Conservation (phyloP, 2,329 filamentous ascomycete species). For the Raffaelea ambrosiae region DNA sequence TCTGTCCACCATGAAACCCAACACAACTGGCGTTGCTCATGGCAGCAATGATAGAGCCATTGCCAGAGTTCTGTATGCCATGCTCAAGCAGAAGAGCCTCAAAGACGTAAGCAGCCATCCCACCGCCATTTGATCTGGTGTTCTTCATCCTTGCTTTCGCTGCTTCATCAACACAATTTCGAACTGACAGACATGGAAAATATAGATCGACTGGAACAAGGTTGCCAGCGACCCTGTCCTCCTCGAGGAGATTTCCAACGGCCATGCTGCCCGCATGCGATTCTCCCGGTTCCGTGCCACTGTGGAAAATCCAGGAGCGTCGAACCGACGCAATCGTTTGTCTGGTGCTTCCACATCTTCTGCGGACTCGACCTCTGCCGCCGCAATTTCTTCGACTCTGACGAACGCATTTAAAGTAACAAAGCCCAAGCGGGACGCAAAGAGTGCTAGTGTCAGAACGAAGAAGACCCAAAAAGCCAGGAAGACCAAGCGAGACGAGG, state of each 20-base stretch:
- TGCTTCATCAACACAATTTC: too few species aligned
- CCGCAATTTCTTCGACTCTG: too few species aligned
- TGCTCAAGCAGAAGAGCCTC: conserved; percentile 50
- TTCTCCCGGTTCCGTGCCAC: conserved; percentile 43
- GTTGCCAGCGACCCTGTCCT: conserved; percentile 48
- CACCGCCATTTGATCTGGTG: neutral
- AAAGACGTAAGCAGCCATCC: conserved; percentile 43
- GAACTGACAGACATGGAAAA: neutral
- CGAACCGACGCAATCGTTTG: neutral
- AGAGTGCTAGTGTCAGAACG: conserved; percentile 5
- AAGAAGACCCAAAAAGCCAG: neutral
- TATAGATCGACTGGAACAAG: conserved; percentile 50
- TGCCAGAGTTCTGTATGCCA: conserved; percentile 51
- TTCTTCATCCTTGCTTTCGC: too few species aligned
- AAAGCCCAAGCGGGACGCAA: conserved; percentile 35
- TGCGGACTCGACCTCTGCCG: neutral
- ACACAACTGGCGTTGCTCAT: neutral
- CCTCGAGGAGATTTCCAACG: conserved; percentile 46
- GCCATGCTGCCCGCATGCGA: conserved; percentile 53
- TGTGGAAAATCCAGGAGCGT: conserved; percentile 20
- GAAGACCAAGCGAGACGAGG: neutral
- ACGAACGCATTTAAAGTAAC: conserved; percentile 31
- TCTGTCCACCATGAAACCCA: conserved; percentile 46
- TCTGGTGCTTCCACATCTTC: neutral
- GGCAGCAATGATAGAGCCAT: conserved; percentile 46